Percentiles rank a stretch among this genome's conserved stretches.
Conservation (phyloP, 225 moss, liverwort and hornwort genomes). For the Straminergon stramineum region DNA sequence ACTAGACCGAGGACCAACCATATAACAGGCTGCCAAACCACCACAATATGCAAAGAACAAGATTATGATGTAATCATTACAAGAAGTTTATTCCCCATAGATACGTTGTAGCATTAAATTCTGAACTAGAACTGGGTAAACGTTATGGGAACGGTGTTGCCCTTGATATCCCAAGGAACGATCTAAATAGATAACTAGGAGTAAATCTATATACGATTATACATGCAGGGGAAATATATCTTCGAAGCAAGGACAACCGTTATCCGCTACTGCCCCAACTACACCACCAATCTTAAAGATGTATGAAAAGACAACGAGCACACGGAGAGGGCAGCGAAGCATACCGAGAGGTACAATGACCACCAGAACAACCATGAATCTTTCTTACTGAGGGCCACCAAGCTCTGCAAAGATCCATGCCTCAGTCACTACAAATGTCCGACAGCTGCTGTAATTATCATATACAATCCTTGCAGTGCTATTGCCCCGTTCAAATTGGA, state of each 20-base stretch:
- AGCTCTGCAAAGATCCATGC: constrained; percentile 21
- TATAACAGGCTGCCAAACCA: constrained; percentile 46
- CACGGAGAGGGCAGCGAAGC: not conserved
- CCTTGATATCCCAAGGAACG: not conserved
- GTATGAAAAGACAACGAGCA: not conserved
- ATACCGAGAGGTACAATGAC: constrained; percentile 62
- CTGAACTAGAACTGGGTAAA: not conserved
- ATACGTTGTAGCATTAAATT: not conserved
- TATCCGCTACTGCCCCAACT: not conserved
- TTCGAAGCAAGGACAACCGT: not conserved
- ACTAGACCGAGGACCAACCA: constrained; percentile 66
- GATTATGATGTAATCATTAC: not conserved
- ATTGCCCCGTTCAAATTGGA: not conserved
- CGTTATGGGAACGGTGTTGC: not conserved
- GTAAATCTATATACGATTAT: not conserved
- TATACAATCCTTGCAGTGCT: not conserved
- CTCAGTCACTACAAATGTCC: not conserved
- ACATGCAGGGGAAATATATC: not conserved
- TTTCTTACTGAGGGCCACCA: constrained; percentile 44
- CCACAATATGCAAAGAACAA: not conserved
- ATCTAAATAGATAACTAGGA: not conserved
- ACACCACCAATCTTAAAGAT: not conserved
- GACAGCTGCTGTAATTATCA: not conserved
- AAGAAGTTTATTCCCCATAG: not conserved
- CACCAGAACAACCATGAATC: constrained; percentile 81